These are phyloP conservation scores for Lodderomyces beijingensis DNA, from an alignment of 1,139 yeast genomes.

Conservation along the genomic window DNA sequence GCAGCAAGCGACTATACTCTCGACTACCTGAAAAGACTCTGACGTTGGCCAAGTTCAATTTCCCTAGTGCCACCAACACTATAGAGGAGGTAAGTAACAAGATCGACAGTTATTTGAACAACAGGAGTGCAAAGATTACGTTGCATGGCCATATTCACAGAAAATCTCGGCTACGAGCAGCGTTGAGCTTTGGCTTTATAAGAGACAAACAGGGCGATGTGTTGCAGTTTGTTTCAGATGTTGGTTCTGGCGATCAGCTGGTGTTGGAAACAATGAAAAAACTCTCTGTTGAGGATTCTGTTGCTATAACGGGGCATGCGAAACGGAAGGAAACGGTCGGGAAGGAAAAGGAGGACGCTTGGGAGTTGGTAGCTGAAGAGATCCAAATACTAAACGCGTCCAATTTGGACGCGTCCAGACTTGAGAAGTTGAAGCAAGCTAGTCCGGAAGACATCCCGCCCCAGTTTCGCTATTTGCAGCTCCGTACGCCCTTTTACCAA, in stretches of 20 bases:
- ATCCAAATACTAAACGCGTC: slow-evolving; percentile 64
- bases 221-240: slow-evolving; percentile 57
- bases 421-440: slow-evolving; percentile 53
- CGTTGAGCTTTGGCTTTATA: slow-evolving; percentile 62
- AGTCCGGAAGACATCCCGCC: slow-evolving; percentile 62
- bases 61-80: slow-evolving; percentile 36
- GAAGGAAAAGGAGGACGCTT: slow-evolving; percentile 12
- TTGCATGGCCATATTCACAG: slow-evolving; percentile 80
- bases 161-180: slow-evolving; percentile 51
- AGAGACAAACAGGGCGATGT: slow-evolving; percentile 68
- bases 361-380: slow-evolving; percentile 52
- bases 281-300: slow-evolving; percentile 68
- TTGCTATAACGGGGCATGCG: slow-evolving; percentile 60
- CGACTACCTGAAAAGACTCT: slow-evolving; percentile 20
- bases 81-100: slow-evolving; percentile 14
- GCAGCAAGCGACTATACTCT: slow-evolving; percentile 8
- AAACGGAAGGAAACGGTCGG: slow-evolving; percentile 23
- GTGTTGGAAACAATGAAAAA: slow-evolving; percentile 42
- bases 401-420: slow-evolving; percentile 63
- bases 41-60: slow-evolving; percentile 32
- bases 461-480: slow-evolving; percentile 74
- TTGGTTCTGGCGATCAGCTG: slow-evolving; percentile 21
- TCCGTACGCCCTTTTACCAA: slow-evolving; percentile 63
- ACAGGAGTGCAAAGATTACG: slow-evolving; percentile 20
- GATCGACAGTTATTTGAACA: slow-evolving; percentile 14